A percentile compares a stretch with the other conserved stretches of the same genome.
phyloP scores from a whole-genome alignment of 2,329 filamentous ascomycete genomes.

The Aspergillus glaucus region DNA sequence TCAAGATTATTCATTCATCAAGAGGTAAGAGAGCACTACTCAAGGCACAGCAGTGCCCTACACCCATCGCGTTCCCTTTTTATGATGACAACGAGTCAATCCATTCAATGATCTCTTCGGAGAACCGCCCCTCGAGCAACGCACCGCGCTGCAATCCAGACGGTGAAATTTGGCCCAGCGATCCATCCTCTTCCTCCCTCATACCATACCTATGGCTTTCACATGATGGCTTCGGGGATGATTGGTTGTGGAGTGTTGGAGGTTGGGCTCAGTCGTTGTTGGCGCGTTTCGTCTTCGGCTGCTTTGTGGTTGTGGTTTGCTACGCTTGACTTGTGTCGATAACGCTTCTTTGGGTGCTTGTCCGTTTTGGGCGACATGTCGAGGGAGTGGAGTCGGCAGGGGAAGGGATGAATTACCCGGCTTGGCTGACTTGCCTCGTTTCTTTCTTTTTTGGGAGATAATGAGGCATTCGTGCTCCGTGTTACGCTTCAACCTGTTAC shows the following conservation, averaged over 20 bases:
- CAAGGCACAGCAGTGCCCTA: background rate
- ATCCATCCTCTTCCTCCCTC: conserved; percentile 32
- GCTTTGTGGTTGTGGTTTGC: conserved; percentile 9
- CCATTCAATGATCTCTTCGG: conserved; percentile 52
- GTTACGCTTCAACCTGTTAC: background rate
- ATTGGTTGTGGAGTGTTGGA: conserved; percentile 40
- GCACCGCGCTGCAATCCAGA: no score
- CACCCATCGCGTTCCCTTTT: conserved; percentile 20
- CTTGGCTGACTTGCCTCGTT: conserved; percentile 29
- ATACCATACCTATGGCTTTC: conserved; percentile 37
- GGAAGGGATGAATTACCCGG: conserved; percentile 41
- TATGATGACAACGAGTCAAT: conserved; percentile 58
- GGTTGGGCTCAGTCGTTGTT: conserved; percentile 20
- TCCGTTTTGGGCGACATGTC: conserved; percentile 34
- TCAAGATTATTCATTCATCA: background rate
- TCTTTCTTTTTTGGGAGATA: conserved; percentile 4
- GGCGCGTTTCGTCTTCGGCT: conserved; percentile 12
- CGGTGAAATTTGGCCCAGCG: conserved; percentile 4
- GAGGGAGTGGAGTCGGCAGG: conserved; percentile 26
- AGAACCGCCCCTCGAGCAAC: conserved; percentile 33
- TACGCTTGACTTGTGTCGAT: conserved; percentile 32
- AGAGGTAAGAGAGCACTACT: conserved; percentile 16
- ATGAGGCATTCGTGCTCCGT: conserved; percentile 7
- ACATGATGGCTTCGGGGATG: conserved; percentile 25
- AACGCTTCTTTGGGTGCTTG: conserved; percentile 19